Evolutionary conservation across 108 stramenopile species (phyloP).

Genomic region (Skeletonema menzelii): DNA sequence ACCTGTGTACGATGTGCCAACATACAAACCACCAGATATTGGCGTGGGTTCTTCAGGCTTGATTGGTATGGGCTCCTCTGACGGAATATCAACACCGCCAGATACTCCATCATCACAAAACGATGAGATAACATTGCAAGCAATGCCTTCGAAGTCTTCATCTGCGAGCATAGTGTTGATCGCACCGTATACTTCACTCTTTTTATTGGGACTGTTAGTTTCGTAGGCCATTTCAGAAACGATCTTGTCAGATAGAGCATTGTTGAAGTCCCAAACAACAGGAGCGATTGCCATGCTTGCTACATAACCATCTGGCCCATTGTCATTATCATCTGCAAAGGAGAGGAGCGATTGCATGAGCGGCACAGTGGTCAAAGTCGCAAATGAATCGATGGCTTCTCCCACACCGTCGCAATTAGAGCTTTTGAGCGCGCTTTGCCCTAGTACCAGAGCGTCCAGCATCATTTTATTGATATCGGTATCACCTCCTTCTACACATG

Average conservation of each 20-base stretch:
- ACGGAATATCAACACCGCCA: constrained; percentile 3
- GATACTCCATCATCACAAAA: constrained; percentile 2
- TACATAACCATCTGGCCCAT: constrained; percentile 27
- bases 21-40: constrained; percentile 65
- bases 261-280: constrained; percentile 19
- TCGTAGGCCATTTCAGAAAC: constrained; percentile 22
- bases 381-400: constrained; percentile 41
- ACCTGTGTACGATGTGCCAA: constrained; percentile 71
- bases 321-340: constrained; percentile 43
- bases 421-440: constrained; percentile 42
- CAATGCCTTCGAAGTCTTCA: constrained; percentile 15
- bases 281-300: constrained; percentile 35
- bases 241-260: constrained; percentile 6
- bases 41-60: constrained; percentile 48
- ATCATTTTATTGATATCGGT: constrained; percentile 52
- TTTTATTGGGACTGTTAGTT: neutral
- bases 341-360: constrained; percentile 60
- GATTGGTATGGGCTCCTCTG: constrained; percentile 41
- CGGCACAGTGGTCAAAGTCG: constrained; percentile 35
- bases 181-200: constrained; percentile 16
- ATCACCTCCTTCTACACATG: constrained; percentile 51
- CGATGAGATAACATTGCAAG: constrained; percentile 22
- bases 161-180: constrained; percentile 13
- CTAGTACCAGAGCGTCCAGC: constrained; percentile 44
- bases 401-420: constrained; percentile 42